A percentile compares a stretch with the other conserved stretches of the same genome.
phyloP scores from a whole-genome alignment of 345 rosid species.

The Dipteronia dyeriana region DNA sequence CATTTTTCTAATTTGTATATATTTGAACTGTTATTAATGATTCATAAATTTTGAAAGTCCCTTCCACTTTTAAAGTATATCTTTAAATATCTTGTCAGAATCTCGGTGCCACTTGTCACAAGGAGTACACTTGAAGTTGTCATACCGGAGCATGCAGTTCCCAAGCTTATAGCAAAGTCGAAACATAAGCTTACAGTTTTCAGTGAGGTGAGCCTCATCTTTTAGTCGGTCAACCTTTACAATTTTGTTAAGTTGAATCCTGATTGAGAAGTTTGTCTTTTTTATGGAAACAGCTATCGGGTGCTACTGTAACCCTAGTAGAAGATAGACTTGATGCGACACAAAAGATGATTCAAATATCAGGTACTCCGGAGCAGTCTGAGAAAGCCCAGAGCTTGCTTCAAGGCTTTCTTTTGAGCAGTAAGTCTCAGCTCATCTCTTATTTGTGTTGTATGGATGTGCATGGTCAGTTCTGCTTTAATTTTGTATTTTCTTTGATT shows the following conservation, averaged over 20 bases:
- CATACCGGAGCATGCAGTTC: constrained; percentile 79
- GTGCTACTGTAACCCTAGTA: constrained; percentile 80
- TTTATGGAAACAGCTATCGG: constrained; percentile 64
- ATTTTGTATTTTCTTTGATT: constrained; percentile 21
- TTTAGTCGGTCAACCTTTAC: not conserved
- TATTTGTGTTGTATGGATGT: not conserved
- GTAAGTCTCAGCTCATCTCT: constrained; percentile 43
- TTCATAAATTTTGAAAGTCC: not conserved
- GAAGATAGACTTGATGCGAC: constrained; percentile 55
- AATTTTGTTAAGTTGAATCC: not conserved
- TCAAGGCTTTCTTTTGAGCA: constrained; percentile 96
- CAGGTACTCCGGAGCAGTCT: constrained; percentile 95
- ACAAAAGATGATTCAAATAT: constrained; percentile 76
- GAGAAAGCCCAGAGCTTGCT: constrained; percentile 98
- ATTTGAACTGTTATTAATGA: not conserved
- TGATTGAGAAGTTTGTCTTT: constrained; percentile 3
- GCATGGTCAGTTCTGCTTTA: too few relatives aligned
- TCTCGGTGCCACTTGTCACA: constrained; percentile 81
- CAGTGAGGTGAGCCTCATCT: constrained; percentile 69
- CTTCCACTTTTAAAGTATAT: not conserved
- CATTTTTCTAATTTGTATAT: not conserved
- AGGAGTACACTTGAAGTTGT: constrained; percentile 94
- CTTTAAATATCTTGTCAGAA: constrained; percentile 35
- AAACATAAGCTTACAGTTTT: constrained; percentile 89
- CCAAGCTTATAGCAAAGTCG: constrained; percentile 86